A percentile compares a stretch with the other conserved stretches of the same genome.
phyloP scores from a whole-genome alignment of 78 protist species.

The Dictyostelium purpureum region DNA sequence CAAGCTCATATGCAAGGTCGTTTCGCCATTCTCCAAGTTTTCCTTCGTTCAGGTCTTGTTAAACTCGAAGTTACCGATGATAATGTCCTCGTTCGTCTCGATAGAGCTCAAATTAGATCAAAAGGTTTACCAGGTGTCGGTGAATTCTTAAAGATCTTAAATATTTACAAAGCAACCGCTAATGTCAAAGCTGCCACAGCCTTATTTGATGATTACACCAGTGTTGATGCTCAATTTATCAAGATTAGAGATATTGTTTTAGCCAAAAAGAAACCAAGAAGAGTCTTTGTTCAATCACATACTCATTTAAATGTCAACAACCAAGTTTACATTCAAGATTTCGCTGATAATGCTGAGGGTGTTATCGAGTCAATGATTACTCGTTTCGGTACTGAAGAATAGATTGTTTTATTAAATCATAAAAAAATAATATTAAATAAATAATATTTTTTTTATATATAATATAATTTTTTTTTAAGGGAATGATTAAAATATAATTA shows the following conservation, averaged over 20 bases:
- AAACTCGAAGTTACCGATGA: conserved; percentile 1
- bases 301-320: conserved; percentile 1
- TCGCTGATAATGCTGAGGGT: conserved; percentile 7
- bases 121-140: conserved; percentile 80
- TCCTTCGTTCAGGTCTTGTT: conserved; percentile 75
- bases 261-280: conserved; percentile 71
- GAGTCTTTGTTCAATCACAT: conserved; percentile 67
- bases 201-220: conserved; percentile 31
- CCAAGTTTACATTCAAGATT: conserved; percentile 34
- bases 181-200: background rate
- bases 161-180: conserved; percentile 48
- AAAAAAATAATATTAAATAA: no score
- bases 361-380: conserved; percentile 37
- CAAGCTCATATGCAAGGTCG: conserved; percentile 92
- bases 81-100: conserved; percentile 49
- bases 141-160: conserved; percentile 36
- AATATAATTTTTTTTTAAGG: no score
- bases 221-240: background rate
- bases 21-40: conserved; percentile 73
- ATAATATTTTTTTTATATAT: no score
- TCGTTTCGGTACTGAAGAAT: conserved; percentile 39
- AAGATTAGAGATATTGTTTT: conserved; percentile 48
- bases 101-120: conserved; percentile 68
- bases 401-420: no score
- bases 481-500: no score